These are phyloP conservation scores for Spiraea crenata DNA, from an alignment of 331 rosid genomes.

Conservation along the genomic window DNA sequence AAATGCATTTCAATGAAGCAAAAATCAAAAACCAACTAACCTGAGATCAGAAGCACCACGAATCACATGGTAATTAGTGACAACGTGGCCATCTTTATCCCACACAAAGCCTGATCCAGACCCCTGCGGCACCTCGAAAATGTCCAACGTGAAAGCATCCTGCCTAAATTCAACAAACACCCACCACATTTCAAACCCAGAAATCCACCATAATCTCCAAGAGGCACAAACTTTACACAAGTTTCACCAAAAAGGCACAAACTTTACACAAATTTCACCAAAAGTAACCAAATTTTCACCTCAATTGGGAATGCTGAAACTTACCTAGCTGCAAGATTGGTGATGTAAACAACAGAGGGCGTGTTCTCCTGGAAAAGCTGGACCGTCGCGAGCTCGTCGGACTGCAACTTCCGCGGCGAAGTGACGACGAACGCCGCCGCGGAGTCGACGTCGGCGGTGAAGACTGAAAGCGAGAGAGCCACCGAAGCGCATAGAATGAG, in stretches of 20 bases:
- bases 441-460: constrained; percentile 54
- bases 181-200: background rate
- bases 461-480: constrained; percentile 58
- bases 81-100: constrained; percentile 79
- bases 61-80: constrained; percentile 93
- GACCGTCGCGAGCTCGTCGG: constrained; percentile 95
- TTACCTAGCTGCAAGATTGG: constrained; percentile 84
- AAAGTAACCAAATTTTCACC: background rate
- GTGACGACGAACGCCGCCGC: constrained; percentile 84
- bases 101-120: constrained; percentile 96
- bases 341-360: constrained; percentile 94
- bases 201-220: background rate
- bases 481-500: constrained; percentile 62
- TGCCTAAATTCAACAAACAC: constrained; percentile 51
- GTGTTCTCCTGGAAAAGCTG: constrained; percentile 88
- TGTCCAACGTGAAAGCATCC: constrained; percentile 90
- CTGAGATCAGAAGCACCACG: constrained; percentile 98
- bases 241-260: background rate
- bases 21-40: constrained; percentile 36
- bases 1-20: constrained; percentile 6
- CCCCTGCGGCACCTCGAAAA: constrained; percentile 94
- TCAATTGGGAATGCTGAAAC: background rate
- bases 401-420: constrained; percentile 66
- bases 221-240: background rate
- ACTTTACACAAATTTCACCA: background rate